A percentile compares a stretch with the other conserved stretches of the same genome.
phyloP scores from a whole-genome alignment of 139 green algal genomes.

The Micromonas pusilla region DNA sequence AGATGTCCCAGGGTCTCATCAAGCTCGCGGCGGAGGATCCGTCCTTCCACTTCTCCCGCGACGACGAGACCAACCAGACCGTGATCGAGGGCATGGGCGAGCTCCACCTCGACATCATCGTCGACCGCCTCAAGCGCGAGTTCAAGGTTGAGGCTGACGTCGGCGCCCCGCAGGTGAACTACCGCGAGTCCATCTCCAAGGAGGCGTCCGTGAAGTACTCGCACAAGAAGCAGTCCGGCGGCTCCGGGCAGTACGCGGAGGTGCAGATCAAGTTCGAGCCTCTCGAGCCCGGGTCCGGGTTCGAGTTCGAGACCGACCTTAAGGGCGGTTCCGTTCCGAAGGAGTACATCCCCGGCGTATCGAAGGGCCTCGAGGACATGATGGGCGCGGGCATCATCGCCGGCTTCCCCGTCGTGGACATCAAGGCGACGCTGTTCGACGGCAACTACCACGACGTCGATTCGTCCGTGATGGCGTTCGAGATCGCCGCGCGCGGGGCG shows the following conservation, averaged over 20 bases:
- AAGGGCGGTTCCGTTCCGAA: conserved; percentile 93
- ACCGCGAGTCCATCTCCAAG: conserved; percentile 89
- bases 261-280: conserved; percentile 93
- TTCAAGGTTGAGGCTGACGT: conserved; percentile 93
- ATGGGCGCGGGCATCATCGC: conserved; percentile 85
- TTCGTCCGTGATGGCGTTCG: conserved; percentile 93
- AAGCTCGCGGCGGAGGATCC: conserved; percentile 98
- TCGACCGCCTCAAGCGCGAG: conserved; percentile 91
- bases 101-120: conserved; percentile 98
- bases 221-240: conserved; percentile 99
- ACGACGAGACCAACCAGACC: conserved; percentile 92
- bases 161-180: conserved; percentile 84
- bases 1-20: conserved; percentile 89
- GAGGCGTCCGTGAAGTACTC: conserved; percentile 74
- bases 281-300: conserved; percentile 83
- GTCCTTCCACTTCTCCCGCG: conserved; percentile 86
- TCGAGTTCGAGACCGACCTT: conserved; percentile 92
- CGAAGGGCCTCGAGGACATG: conserved; percentile 89
- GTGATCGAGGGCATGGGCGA: conserved; percentile 99
- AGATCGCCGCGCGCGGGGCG: conserved; percentile 79
- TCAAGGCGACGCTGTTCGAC: conserved; percentile 75
- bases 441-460: conserved; percentile 98
- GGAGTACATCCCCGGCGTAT: conserved; percentile 97
- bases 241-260: conserved; percentile 93
- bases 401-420: conserved; percentile 93